These are phyloP conservation scores for Geotrichum restrictum DNA, from an alignment of 1,139 yeast genomes.

Conservation along the genomic window DNA sequence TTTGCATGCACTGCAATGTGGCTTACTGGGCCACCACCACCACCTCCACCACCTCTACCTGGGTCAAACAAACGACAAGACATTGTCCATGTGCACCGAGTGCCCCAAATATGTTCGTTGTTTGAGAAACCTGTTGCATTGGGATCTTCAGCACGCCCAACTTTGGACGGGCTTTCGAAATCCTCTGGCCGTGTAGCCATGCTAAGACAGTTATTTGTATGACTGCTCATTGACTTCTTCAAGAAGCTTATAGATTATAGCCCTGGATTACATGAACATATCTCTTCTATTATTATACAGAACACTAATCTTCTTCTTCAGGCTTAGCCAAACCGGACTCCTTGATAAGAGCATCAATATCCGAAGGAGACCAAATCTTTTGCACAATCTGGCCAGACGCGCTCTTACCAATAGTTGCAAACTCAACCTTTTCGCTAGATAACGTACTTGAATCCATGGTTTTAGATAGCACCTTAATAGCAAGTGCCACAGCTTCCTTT, in stretches of 20 bases:
- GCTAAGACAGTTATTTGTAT: slow-evolving; percentile 2
- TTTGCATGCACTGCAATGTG: slow-evolving; percentile 26
- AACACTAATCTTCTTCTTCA: slow-evolving; percentile 44
- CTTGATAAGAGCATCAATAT: slow-evolving; percentile 69
- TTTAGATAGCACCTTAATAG: slow-evolving; percentile 86
- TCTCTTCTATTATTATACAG: slow-evolving; percentile 1
- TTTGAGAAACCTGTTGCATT: slow-evolving; percentile 5
- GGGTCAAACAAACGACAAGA: no score
- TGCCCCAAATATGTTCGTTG: slow-evolving; percentile 7
- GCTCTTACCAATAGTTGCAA: slow-evolving; percentile 66
- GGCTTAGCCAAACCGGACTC: slow-evolving; percentile 65
- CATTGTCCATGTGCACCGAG: not conserved
- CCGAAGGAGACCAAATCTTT: slow-evolving; percentile 74
- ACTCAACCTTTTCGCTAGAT: slow-evolving; percentile 83
- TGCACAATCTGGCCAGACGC: slow-evolving; percentile 53
- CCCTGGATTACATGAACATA: not conserved
- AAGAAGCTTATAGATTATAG: not conserved
- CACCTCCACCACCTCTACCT: slow-evolving; percentile 15
- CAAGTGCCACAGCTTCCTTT: slow-evolving; percentile 80
- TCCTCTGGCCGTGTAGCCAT: slow-evolving; percentile 9
- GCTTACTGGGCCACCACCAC: slow-evolving; percentile 14
- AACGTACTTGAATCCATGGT: slow-evolving; percentile 88
- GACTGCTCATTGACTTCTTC: not conserved
- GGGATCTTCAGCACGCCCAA: not conserved
- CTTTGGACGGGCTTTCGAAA: not conserved